These are phyloP conservation scores for Austroboletus olivaceoglutinosus DNA, from an alignment of 1,284 basidiomycete genomes.

Conservation along the genomic window DNA sequence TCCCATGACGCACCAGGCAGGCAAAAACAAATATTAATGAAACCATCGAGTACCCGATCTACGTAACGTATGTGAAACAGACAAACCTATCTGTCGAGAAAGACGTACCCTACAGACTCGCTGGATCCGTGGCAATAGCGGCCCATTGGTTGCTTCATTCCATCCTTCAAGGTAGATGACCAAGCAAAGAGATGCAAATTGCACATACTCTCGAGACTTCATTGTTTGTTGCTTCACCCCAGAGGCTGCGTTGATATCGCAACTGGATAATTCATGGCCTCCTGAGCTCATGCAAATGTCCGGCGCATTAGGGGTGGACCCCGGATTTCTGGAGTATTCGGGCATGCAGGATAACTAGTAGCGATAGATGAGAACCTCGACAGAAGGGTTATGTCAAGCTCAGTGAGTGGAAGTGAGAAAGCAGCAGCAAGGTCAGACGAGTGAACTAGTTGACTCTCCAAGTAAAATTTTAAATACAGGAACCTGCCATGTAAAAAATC, in stretches of 20 bases:
- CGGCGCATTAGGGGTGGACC: neutral
- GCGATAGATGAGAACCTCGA: too few species aligned
- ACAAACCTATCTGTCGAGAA: too few species aligned
- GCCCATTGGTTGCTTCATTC: conserved; percentile 24
- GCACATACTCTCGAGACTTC: conserved; percentile 20
- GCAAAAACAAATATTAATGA: conserved; percentile 30
- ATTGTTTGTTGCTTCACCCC: conserved; percentile 2
- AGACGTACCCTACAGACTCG: conserved; percentile 20
- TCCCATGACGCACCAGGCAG: conserved; percentile 21
- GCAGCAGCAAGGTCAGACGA: neutral
- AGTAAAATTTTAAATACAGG: neutral
- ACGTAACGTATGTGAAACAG: too few species aligned
- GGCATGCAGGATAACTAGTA: neutral
- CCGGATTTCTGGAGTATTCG: conserved; percentile 1
- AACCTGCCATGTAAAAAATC: too few species aligned
- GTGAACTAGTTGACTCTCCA: neutral
- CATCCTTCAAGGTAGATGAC: conserved; percentile 24
- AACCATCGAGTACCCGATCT: conserved; percentile 22
- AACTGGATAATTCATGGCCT: neutral
- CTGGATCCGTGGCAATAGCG: conserved; percentile 29
- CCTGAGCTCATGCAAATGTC: neutral
- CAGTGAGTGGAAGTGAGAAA: neutral
- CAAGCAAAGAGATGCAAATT: conserved; percentile 22
- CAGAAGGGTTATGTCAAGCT: too few species aligned
- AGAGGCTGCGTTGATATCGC: neutral